Base-by-base conservation (phyloP, 75 land plant species). In the Sequoiadendron giganteum region DNA sequence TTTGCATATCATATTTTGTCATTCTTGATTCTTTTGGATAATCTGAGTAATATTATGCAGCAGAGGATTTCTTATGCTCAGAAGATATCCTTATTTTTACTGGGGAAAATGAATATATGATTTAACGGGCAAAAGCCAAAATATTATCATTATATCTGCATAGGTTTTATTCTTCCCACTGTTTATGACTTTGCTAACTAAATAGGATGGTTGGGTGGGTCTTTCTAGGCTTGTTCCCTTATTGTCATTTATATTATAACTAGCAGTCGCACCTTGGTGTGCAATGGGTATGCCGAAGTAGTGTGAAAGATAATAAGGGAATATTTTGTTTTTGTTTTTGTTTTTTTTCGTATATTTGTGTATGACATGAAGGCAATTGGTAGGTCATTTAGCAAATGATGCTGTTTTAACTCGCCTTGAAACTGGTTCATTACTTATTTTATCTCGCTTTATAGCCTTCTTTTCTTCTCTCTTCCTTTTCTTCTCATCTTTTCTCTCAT, bases 401-500 rank as follows among this genome's bases (percentile, higher is more conserved):
- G n/a, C n/a, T n/a, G n/a, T n/a, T n/a, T 89, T 82, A 47, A 86
- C 89, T 87, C 85, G 87, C 89, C 48, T 94, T 77, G 89, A 92
- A 85, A 90, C 91, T 16, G 90, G 88, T 85, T 91, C 95, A 68
- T 61, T 85, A 68, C 89, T 88, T 65, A 86, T 91, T 55, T 88
- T 93, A 75, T 93, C 91, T 82, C 81, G 79, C 83, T 85, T 89
- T 45, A 81, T 85, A 28, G 73, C 83, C 65, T 70, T 88, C 48
- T 87, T 89, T 83, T 87, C 91, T 48, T 90, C 84, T 90, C 48
- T 81, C 55, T 18, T 56, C 47, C 87, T 87, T 68, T 90, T 56
- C 65, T 87, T 89, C 13, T 90, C 88, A 48, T 90, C 92, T 38
- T 87, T 90, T 77, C 87, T 93, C 85, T 88, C 89, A 87, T 92